phyloP scores from a whole-genome alignment of 2,329 filamentous ascomycete genomes.

The Botrytis pseudocinerea region DNA sequence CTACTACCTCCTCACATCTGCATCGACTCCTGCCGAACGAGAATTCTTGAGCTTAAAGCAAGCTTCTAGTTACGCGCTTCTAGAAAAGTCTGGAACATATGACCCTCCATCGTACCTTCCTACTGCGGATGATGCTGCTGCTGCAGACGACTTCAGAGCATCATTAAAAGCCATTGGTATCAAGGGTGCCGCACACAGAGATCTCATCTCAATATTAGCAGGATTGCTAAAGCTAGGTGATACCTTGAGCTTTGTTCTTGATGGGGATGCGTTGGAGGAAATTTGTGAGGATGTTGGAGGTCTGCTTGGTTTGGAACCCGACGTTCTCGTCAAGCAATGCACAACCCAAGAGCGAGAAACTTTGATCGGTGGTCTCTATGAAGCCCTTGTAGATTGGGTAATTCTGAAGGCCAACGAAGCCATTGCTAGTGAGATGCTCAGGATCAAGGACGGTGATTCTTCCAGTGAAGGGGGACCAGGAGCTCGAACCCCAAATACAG shows the following conservation, averaged over 20 bases:
- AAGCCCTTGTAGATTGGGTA: constrained; percentile 93
- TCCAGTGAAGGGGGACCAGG: constrained; percentile 64
- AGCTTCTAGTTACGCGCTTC: constrained; percentile 72
- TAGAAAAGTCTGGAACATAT: constrained; percentile 84
- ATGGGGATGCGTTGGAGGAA: constrained; percentile 80
- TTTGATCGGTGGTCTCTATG: constrained; percentile 84
- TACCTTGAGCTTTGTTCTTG: constrained; percentile 79
- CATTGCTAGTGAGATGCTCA: constrained; percentile 73
- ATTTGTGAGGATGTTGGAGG: constrained; percentile 88
- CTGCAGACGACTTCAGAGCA: constrained; percentile 88
- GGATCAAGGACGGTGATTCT: constrained; percentile 64
- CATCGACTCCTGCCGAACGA: constrained; percentile 82
- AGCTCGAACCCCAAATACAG: constrained; percentile 63
- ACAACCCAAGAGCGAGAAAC: constrained; percentile 81
- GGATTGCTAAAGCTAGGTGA: constrained; percentile 91
- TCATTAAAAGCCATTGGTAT: constrained; percentile 91
- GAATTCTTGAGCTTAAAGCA: constrained; percentile 83
- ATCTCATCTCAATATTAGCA: constrained; percentile 81
- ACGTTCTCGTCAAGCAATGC: constrained; percentile 75
- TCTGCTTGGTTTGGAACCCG: constrained; percentile 82
- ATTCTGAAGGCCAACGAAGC: constrained; percentile 84
- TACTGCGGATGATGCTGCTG: constrained; percentile 86
- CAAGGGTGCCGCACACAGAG: constrained; percentile 78
- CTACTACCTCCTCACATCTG: constrained; percentile 92
- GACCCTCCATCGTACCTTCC: constrained; percentile 84